These are phyloP conservation scores for Zea luxurians DNA, from an alignment of 176 grass and related monocot species.

Conservation along the genomic window DNA sequence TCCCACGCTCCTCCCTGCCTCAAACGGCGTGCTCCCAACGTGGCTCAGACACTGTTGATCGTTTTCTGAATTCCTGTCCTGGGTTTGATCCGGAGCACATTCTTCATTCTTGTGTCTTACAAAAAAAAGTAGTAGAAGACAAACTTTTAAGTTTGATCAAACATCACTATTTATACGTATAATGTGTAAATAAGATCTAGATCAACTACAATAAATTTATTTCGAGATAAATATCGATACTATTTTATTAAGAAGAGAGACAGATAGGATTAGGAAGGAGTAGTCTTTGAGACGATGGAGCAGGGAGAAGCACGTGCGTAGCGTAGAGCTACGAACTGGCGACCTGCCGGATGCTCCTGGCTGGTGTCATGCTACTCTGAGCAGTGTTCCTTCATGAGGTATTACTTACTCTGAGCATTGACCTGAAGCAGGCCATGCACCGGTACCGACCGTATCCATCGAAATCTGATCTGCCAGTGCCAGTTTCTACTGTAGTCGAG, in stretches of 20 bases:
- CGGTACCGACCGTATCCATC: not conserved
- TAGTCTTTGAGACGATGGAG: not conserved
- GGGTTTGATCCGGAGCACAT: not conserved
- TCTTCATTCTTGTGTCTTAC: not conserved
- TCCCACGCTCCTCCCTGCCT: not conserved
- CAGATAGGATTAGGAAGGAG: too few relatives aligned
- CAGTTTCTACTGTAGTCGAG: too few relatives aligned
- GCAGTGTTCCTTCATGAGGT: not conserved
- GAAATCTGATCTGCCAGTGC: not conserved
- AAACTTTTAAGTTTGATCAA: too few relatives aligned
- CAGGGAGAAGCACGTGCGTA: not conserved
- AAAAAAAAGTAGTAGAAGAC: too few relatives aligned
- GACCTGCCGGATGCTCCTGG: not conserved
- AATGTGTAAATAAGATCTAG: too few relatives aligned
- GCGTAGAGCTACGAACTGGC: too few relatives aligned
- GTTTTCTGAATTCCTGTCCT: not conserved
- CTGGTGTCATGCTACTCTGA: not conserved
- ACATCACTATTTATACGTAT: too few relatives aligned
- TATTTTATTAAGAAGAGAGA: not conserved
- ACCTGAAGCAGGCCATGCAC: not conserved
- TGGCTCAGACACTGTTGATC: not conserved
- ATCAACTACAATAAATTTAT: too few relatives aligned
- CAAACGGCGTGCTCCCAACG: not conserved
- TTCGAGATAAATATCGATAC: not conserved
- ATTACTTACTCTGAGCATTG: constrained; percentile 5